Evolutionary conservation across 345 rosid genomes (phyloP).

Genomic region (Dimocarpus longan): DNA sequence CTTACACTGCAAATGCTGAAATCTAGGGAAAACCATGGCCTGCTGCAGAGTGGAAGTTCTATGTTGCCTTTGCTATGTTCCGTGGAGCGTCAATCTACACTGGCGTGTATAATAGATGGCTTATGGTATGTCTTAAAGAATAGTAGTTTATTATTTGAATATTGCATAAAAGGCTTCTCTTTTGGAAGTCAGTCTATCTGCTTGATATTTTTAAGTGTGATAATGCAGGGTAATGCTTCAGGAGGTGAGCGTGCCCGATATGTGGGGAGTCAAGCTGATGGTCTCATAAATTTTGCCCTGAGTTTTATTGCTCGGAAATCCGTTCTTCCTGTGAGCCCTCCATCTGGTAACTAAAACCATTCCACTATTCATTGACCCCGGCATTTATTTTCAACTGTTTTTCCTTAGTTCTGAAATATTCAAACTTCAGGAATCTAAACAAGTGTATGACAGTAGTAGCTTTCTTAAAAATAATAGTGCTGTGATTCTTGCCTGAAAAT

Average conservation of each 20-base stretch:
- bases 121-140: conserved; percentile 58
- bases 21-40: conserved; percentile 92
- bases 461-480: not conserved
- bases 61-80: conserved; percentile 84
- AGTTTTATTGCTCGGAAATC: conserved; percentile 51
- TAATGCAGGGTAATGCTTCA: conserved; percentile 86
- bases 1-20: conserved; percentile 25
- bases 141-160: not conserved
- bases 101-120: conserved; percentile 83
- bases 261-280: conserved; percentile 60
- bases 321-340: conserved; percentile 73
- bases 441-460: not conserved
- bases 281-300: conserved; percentile 66
- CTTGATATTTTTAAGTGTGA: conserved; percentile 12
- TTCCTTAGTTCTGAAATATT: not conserved
- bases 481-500: not conserved
- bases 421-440: not conserved
- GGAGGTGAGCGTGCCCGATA: conserved; percentile 86
- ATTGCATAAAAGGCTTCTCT: conserved; percentile 2
- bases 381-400: not conserved
- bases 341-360: conserved; percentile 55
- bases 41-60: conserved; percentile 85
- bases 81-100: conserved; percentile 83
- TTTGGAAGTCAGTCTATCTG: not conserved
- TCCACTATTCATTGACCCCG: not conserved